Percentiles rank a stretch among this genome's conserved stretches.
These are phyloP conservation scores for Punctularia strigosozonata DNA, from an alignment of 768 basidiomycete species.

Conservation along the genomic window DNA sequence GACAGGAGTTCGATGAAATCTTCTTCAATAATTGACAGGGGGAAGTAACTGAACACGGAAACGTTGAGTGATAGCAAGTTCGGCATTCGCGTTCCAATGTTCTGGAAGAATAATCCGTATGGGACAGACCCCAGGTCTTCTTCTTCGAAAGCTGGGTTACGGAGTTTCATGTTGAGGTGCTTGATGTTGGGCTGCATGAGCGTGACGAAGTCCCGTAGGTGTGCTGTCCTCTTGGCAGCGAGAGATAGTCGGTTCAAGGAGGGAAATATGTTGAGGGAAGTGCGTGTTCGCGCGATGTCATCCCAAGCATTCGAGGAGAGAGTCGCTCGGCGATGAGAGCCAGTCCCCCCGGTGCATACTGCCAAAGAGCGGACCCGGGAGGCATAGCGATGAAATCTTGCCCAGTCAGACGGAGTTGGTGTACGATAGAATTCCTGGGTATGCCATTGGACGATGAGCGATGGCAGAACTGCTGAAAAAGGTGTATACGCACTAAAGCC, in stretches of 20 bases:
- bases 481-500: too few species aligned
- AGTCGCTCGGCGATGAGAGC: constrained; percentile 7
- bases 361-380: constrained; percentile 31
- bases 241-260: constrained; percentile 41
- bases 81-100: constrained; percentile 39
- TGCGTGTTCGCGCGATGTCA: constrained; percentile 44
- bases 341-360: constrained; percentile 1
- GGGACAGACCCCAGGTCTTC: too few species aligned
- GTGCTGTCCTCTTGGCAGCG: constrained; percentile 16
- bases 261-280: constrained; percentile 40
- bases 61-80: constrained; percentile 27
- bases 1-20: constrained; percentile 27
- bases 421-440: constrained; percentile 11
- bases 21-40: constrained; percentile 28
- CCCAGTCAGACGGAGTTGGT: constrained; percentile 42
- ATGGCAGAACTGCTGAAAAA: too few species aligned
- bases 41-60: constrained; percentile 35
- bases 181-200: constrained; percentile 49
- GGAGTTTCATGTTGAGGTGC: constrained; percentile 17
- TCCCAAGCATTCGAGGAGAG: constrained; percentile 33
- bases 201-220: constrained; percentile 29
- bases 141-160: too few species aligned
- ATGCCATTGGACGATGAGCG: too few species aligned
- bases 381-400: constrained; percentile 41
- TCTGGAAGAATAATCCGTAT: constrained; percentile 20